Base-by-base conservation (phyloP, 2,329 filamentous ascomycete genomes). In the Xylariaceae sp. region DNA sequence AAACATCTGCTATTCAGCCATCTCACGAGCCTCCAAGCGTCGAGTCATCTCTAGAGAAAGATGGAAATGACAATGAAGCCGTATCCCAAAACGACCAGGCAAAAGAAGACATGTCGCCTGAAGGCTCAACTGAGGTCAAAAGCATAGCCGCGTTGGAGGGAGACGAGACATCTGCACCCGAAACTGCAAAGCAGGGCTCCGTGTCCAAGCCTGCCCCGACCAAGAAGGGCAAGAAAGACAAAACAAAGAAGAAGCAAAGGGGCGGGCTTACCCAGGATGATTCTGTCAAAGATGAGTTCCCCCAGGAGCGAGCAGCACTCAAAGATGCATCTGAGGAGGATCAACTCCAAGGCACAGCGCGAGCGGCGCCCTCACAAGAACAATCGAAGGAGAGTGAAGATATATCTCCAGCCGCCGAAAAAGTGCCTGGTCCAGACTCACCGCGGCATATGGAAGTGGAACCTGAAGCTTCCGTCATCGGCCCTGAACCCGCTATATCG, bases 171-270 rank as follows among this genome's bases (percentile, higher is more conserved):
- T 29, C 11, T 9, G 12, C 6, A 13, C 7, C 31, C 34, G 31
- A 44, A n/a, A 23, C 32, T 31, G 30, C 36, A 9, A 41, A 42
- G 16, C 28, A 40, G 9, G 28, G 40, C 18, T n/a, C 13, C 16
- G 5, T 26, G 7, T 31, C 38, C 18, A 47, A 50, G 27, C 19
- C 27, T 23, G 41, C 37, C 9, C 24, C 41, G 31, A 18, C 34
- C 21, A 56, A 53, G 38, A 54, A 54, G 33, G 43, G 61, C 41
- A 52, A 50, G 46, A 65, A 65, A 37, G 43, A 51, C 29, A 56
- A 56, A 41, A 52, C 55, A 19, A 44, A 47, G 34, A 47, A 53
- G 18, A 30, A 30, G 12, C 31, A 34, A 21, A 28, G 18, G 26
- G 39, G 36, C 2, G 31, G 39, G 9, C 6, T 12, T 16, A 6